Conservation (phyloP, 345 rosid genomes). For the Mallotus nudiflorus region DNA sequence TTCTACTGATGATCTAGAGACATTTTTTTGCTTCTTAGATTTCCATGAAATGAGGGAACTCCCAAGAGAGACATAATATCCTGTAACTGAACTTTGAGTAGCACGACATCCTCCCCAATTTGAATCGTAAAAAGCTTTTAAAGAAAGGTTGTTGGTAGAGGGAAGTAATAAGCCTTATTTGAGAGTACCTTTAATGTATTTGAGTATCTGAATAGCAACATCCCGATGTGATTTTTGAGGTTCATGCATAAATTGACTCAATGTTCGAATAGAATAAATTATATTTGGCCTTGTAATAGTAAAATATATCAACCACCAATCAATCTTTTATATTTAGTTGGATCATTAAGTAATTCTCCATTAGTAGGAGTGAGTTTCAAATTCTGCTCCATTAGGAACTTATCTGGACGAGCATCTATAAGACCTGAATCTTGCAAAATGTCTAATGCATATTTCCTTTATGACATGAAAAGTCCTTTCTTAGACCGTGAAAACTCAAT, state of each 20-base stretch:
- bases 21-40: background rate
- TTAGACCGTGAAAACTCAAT: background rate
- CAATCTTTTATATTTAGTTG: background rate
- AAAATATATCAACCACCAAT: background rate
- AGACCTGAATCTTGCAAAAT: too few species aligned
- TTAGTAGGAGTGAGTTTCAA: background rate
- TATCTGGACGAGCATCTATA: background rate
- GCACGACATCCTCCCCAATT: background rate
- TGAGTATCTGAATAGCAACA: too few species aligned
- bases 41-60: background rate
- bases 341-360: background rate
- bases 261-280: too few species aligned
- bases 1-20: background rate
- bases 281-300: too few species aligned
- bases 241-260: too few species aligned
- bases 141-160: too few species aligned
- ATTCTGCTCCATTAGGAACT: background rate
- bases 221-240: too few species aligned
- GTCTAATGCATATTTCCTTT: too few species aligned
- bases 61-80: background rate
- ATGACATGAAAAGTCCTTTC: background rate
- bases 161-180: too few species aligned
- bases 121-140: slow-evolving; percentile 3
- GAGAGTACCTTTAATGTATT: too few species aligned
- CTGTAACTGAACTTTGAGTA: background rate